These are phyloP conservation scores for Sesbania bispinosa DNA, from an alignment of 306 rosid genomes.

Conservation along the genomic window DNA sequence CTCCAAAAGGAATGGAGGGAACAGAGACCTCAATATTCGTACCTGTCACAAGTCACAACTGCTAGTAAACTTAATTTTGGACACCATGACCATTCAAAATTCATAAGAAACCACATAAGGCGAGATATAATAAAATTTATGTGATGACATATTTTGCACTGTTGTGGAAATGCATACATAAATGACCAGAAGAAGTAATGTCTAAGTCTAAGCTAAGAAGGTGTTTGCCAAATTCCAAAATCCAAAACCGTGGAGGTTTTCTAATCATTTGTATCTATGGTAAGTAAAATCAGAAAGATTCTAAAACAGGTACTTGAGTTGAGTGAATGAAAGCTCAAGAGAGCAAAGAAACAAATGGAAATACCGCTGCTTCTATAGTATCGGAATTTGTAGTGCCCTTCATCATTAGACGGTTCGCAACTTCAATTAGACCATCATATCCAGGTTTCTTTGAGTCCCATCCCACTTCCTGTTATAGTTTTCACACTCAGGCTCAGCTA, in stretches of 20 bases:
- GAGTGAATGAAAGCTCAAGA: background rate
- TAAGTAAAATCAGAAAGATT: background rate
- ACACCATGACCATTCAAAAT: constrained; percentile 9
- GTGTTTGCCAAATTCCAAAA: background rate
- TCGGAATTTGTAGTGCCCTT: constrained; percentile 58
- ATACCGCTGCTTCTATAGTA: constrained; percentile 77
- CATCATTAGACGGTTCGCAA: constrained; percentile 66
- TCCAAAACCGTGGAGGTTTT: background rate
- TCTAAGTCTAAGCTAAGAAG: too few species aligned
- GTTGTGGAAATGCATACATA: background rate
- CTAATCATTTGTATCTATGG: background rate
- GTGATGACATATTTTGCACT: background rate
- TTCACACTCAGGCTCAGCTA: constrained; percentile 1
- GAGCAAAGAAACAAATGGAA: background rate
- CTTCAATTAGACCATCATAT: constrained; percentile 84
- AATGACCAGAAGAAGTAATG: background rate
- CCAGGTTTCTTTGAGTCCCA: constrained; percentile 84
- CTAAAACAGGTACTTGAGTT: background rate
- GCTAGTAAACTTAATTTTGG: background rate
- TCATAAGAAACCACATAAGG: background rate
- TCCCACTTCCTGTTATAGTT: constrained; percentile 57
- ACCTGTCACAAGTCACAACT: constrained; percentile 48
- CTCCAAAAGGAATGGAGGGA: constrained; percentile 82
- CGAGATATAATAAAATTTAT: too few species aligned
- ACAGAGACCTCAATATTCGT: constrained; percentile 62